These are phyloP conservation scores for Linum usitatissimum DNA, from an alignment of 345 rosid genomes.

Conservation along the genomic window DNA sequence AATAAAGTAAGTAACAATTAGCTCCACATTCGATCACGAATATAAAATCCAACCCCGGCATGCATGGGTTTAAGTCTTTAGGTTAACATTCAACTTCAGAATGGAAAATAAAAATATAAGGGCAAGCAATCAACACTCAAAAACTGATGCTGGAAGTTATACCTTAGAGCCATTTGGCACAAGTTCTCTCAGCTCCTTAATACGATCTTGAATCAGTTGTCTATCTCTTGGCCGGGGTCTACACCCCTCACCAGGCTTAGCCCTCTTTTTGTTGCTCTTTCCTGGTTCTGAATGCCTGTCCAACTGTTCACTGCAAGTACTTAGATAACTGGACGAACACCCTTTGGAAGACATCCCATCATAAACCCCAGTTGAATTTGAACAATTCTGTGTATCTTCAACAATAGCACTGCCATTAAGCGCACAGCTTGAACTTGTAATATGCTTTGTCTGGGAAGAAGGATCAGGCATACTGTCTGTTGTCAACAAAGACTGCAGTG, in stretches of 20 bases:
- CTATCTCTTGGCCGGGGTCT: slow-evolving; percentile 98
- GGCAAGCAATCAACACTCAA: too few species aligned
- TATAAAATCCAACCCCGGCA: too few species aligned
- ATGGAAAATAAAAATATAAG: too few species aligned
- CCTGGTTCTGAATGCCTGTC: slow-evolving; percentile 49
- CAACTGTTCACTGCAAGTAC: slow-evolving; percentile 52
- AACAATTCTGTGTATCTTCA: slow-evolving; percentile 33
- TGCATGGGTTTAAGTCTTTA: too few species aligned
- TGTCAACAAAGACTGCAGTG: slow-evolving; percentile 42
- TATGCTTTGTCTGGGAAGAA: slow-evolving; percentile 32
- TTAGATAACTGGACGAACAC: slow-evolving; percentile 61
- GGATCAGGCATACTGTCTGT: slow-evolving; percentile 38
- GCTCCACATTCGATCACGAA: too few species aligned
- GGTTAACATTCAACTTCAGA: too few species aligned
- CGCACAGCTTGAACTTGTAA: slow-evolving; percentile 35
- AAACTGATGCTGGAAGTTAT: slow-evolving; percentile 19
- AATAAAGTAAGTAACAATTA: too few species aligned
- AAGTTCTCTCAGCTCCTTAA: slow-evolving; percentile 91
- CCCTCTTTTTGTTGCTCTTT: slow-evolving; percentile 63
- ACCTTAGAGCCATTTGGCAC: slow-evolving; percentile 97
- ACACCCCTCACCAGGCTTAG: slow-evolving; percentile 75
- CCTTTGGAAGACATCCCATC: slow-evolving; percentile 55
- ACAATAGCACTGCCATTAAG: slow-evolving; percentile 33
- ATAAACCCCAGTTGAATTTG: slow-evolving; percentile 45
- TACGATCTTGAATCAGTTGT: slow-evolving; percentile 91